These are phyloP conservation scores for Vaccinium vitisidaea DNA, from an alignment of 148 eudicot genomes.

Conservation along the genomic window DNA sequence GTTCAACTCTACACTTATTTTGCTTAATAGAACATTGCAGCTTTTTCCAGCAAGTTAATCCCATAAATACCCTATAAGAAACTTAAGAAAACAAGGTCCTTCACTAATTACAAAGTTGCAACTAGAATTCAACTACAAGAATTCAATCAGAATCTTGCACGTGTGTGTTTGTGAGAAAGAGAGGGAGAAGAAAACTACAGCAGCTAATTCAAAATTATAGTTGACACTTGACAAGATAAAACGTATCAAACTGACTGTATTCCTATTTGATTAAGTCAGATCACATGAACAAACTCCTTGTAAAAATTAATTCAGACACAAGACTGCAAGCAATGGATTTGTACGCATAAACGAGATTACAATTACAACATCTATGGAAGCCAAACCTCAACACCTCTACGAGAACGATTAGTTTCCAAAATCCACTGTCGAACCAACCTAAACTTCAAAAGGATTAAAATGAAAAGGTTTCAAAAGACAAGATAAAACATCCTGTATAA, in stretches of 20 bases:
- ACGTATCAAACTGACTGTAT: not conserved
- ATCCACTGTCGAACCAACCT: not conserved
- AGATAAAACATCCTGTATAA: not conserved
- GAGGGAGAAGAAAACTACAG: not conserved
- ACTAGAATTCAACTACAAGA: not conserved
- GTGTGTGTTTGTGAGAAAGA: not conserved
- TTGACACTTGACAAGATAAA: not conserved
- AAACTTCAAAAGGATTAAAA: not conserved
- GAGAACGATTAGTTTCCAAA: constrained; percentile 4
- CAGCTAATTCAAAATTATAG: not conserved
- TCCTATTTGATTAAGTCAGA: not conserved
- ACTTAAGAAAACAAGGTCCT: not conserved
- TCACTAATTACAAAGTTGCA: not conserved
- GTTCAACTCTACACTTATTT: not conserved
- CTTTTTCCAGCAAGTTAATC: constrained; percentile 18
- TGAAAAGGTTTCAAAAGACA: too few relatives aligned
- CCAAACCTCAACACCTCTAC: not conserved
- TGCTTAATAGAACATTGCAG: not conserved
- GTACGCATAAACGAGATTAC: not conserved
- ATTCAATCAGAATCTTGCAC: not conserved
- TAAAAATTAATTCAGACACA: not conserved
- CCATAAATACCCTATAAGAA: not conserved
- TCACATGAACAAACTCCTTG: not conserved
- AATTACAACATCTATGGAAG: not conserved
- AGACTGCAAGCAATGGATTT: not conserved